Evolutionary conservation across 2,329 filamentous ascomycete species (phyloP).

Genomic region (Lasiodiplodia gonubiensis): DNA sequence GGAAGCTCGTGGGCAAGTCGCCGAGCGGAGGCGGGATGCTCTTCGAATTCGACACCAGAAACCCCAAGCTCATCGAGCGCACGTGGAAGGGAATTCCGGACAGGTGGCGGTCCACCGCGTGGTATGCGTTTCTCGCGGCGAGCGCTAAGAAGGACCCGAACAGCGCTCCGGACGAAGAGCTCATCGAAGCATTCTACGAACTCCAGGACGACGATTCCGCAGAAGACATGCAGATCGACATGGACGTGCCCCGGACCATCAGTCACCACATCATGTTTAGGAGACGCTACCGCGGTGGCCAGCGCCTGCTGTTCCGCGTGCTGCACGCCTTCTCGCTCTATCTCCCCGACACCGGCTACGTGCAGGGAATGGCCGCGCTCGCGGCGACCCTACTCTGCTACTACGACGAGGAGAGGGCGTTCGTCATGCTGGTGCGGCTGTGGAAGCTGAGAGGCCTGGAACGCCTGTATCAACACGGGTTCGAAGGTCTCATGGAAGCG

Average conservation of each 20-base stretch:
- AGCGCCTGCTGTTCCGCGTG: slow-evolving; percentile 89
- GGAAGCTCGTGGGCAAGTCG: slow-evolving; percentile 43
- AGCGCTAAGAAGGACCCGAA: slow-evolving; percentile 66
- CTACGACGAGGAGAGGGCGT: slow-evolving; percentile 92
- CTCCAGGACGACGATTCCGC: slow-evolving; percentile 76
- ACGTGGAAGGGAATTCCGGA: slow-evolving; percentile 99
- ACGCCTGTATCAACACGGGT: slow-evolving; percentile 81
- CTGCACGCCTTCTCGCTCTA: slow-evolving; percentile 91
- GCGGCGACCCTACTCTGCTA: slow-evolving; percentile 94
- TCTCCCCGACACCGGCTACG: slow-evolving; percentile 89
- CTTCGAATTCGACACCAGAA: slow-evolving; percentile 80
- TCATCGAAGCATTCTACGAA: slow-evolving; percentile 73
- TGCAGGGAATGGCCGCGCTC: slow-evolving; percentile 95
- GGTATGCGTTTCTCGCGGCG: slow-evolving; percentile 87
- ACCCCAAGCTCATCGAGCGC: slow-evolving; percentile 80
- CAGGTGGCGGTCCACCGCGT: slow-evolving; percentile 89
- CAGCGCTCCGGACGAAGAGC: slow-evolving; percentile 65
- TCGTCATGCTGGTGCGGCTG: slow-evolving; percentile 94
- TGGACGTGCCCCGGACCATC: slow-evolving; percentile 95
- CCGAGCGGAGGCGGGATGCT: slow-evolving; percentile 61
- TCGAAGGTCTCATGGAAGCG: slow-evolving; percentile 84
- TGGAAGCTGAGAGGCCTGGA: slow-evolving; percentile 90
- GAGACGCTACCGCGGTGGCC: slow-evolving; percentile 82
- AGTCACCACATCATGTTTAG: slow-evolving; percentile 98
- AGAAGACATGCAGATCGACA: slow-evolving; percentile 95